Conservation (phyloP, 805 yeast genomes). For the Wickerhamomyces alni region DNA sequence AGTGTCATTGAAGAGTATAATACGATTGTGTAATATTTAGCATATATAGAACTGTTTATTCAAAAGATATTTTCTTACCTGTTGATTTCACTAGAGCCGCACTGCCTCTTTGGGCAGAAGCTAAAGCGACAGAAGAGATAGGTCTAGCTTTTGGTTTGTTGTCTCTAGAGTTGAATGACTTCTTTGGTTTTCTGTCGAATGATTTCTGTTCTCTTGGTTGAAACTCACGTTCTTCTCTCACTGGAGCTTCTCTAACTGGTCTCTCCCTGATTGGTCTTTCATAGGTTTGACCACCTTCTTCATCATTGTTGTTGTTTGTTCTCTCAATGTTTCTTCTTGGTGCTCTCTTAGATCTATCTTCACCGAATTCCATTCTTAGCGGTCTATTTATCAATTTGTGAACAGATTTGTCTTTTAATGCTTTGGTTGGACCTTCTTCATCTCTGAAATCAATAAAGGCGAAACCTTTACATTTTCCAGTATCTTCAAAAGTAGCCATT, state of each 20-base stretch:
- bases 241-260: conserved; percentile 1
- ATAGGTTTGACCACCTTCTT: conserved; percentile 1
- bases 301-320: conserved; percentile 21
- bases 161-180: conserved; percentile 1
- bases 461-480: conserved; percentile 95
- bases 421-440: conserved; percentile 76
- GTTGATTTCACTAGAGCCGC: conserved; percentile 83
- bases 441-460: conserved; percentile 84
- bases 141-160: conserved; percentile 14
- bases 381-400: conserved; percentile 66
- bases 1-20: conserved; percentile 32
- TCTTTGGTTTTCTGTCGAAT: conserved; percentile 7
- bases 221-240: not conserved
- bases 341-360: conserved; percentile 77
- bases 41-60: not conserved
- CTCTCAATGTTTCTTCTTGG: conserved; percentile 23
- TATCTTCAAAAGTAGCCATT: conserved; percentile 97
- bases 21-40: not conserved
- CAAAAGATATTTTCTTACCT: conserved; percentile 68
- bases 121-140: conserved; percentile 80
- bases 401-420: conserved; percentile 66
- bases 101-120: conserved; percentile 82
- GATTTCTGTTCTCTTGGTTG: not conserved
- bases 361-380: conserved; percentile 86
- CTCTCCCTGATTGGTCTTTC: conserved; percentile 23